A percentile compares a stretch with the other conserved stretches of the same genome.
phyloP scores from a whole-genome alignment of 495 filamentous ascomycete species.

The Penicillium crystallinum region DNA sequence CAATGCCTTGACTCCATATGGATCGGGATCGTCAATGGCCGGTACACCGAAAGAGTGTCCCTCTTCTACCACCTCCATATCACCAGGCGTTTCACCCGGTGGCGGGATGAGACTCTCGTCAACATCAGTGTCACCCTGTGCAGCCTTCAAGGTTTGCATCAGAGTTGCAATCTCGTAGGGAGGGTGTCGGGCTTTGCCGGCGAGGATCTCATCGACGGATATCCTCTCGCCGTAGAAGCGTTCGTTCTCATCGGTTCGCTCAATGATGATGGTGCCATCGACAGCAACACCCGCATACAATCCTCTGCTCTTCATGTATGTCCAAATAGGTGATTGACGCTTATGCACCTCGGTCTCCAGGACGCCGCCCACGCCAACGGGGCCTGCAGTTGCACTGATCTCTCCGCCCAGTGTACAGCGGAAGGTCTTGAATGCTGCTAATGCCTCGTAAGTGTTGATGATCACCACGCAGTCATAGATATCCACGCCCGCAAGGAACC shows the following conservation, averaged over 20 bases:
- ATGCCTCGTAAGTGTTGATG: constrained; percentile 75
- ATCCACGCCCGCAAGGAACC: constrained; percentile 86
- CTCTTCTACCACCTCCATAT: constrained; percentile 54
- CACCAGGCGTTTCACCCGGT: constrained; percentile 65
- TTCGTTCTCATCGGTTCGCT: constrained; percentile 85
- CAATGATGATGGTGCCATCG: constrained; percentile 78
- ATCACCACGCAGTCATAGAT: constrained; percentile 92
- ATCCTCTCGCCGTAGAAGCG: constrained; percentile 73
- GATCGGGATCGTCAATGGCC: constrained; percentile 69
- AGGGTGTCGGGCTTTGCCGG: constrained; percentile 67
- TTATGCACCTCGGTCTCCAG: constrained; percentile 70
- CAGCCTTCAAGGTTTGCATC: constrained; percentile 75
- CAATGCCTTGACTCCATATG: constrained; percentile 80
- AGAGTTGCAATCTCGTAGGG: constrained; percentile 60
- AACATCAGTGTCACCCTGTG: constrained; percentile 71
- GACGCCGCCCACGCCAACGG: constrained; percentile 68
- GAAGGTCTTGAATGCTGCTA: constrained; percentile 74
- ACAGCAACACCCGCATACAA: constrained; percentile 77
- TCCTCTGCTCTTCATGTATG: constrained; percentile 82
- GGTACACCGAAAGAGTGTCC: constrained; percentile 65
- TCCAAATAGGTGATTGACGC: constrained; percentile 70
- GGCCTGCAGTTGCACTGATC: constrained; percentile 70
- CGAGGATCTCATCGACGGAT: constrained; percentile 72
- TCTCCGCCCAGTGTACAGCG: constrained; percentile 75
- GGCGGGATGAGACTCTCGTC: constrained; percentile 52